These are phyloP conservation scores for Talaromyces nanjingensis DNA, from an alignment of 495 filamentous ascomycete species.

Conservation along the genomic window DNA sequence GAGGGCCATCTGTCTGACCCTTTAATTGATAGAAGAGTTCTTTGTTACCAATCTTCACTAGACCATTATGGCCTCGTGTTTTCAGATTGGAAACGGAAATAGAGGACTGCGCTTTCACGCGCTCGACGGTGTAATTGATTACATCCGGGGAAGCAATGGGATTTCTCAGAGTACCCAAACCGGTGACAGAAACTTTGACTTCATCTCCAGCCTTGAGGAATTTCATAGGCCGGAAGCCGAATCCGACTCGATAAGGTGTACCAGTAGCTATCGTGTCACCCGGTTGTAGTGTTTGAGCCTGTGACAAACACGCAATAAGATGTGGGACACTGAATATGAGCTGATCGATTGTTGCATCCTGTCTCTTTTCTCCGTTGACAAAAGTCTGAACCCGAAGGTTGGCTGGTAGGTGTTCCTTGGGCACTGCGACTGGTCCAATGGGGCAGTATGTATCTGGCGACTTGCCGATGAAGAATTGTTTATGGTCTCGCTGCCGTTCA, in stretches of 20 bases:
- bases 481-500: constrained; percentile 49
- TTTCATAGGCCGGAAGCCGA: constrained; percentile 37
- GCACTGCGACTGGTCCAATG: constrained; percentile 48
- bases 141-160: constrained; percentile 21
- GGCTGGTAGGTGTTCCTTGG: constrained; percentile 43
- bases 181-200: constrained; percentile 38
- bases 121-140: constrained; percentile 12
- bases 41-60: background rate
- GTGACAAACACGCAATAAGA: constrained; percentile 58
- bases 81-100: constrained; percentile 15
- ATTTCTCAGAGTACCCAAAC: constrained; percentile 33
- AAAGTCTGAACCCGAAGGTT: constrained; percentile 50
- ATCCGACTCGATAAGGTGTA: constrained; percentile 52
- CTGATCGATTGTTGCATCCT: constrained; percentile 57
- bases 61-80: background rate
- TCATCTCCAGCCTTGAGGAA: constrained; percentile 45
- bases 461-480: constrained; percentile 53
- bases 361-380: constrained; percentile 57
- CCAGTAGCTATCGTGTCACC: constrained; percentile 73
- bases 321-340: constrained; percentile 64
- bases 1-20: background rate
- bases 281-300: constrained; percentile 58
- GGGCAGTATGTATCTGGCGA: constrained; percentile 50
- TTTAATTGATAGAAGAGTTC: constrained; percentile 1
- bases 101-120: background rate